Evolutionary conservation across 2,329 filamentous ascomycete species (phyloP).

Genomic region (Beauveria sp.): DNA sequence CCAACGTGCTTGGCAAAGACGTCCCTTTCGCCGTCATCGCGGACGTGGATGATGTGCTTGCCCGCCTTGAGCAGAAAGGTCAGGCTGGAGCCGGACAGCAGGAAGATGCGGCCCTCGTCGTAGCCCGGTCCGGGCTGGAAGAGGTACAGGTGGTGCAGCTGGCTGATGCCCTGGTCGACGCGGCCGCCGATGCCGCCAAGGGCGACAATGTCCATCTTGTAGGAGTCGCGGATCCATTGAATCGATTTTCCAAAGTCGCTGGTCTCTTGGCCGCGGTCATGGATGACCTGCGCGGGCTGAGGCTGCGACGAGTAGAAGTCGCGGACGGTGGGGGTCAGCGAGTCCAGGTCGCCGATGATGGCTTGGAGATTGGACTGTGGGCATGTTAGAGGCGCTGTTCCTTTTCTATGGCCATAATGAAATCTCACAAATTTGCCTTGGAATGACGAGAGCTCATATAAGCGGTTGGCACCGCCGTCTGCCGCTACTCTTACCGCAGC

Average conservation of each 20-base stretch:
- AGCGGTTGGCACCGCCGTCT: constrained; percentile 82
- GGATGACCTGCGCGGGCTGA: constrained; percentile 50
- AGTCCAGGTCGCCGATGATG: constrained; percentile 90
- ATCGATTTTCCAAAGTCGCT: constrained; percentile 89
- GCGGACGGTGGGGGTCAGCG: constrained; percentile 54
- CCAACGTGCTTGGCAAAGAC: constrained; percentile 74
- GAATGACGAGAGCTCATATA: constrained; percentile 43
- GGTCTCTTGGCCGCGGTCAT: constrained; percentile 72
- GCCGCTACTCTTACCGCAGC: constrained; percentile 68
- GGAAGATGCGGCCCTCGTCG: constrained; percentile 55
- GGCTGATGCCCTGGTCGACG: constrained; percentile 85
- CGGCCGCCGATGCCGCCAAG: constrained; percentile 82
- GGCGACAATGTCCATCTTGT: constrained; percentile 59
- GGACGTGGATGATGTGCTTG: constrained; percentile 59
- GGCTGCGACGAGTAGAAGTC: constrained; percentile 56
- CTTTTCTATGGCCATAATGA: neutral
- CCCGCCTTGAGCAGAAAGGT: constrained; percentile 72
- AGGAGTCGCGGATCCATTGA: constrained; percentile 42
- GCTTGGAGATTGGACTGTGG: constrained; percentile 52
- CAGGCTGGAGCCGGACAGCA: constrained; percentile 74
- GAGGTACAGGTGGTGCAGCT: constrained; percentile 75
- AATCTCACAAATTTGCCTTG: constrained; percentile 35
- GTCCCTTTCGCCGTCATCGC: constrained; percentile 37
- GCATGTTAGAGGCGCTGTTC: neutral
- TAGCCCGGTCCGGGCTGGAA: constrained; percentile 47